Evolutionary conservation across 2,329 filamentous ascomycete genomes (phyloP).

Genomic region (Anisogramma anomala): DNA sequence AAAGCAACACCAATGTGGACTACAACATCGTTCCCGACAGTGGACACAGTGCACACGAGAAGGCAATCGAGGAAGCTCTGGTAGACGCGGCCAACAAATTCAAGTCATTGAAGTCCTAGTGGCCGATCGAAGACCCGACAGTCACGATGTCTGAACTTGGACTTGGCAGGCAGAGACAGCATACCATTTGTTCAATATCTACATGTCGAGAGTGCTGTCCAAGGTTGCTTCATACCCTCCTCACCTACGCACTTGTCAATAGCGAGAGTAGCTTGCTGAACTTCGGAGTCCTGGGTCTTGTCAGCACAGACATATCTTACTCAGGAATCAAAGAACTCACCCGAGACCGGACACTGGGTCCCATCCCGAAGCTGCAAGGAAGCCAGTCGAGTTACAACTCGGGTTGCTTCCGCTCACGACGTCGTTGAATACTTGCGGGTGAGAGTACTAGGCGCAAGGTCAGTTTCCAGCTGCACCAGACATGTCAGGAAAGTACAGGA

Average conservation of each 20-base stretch:
- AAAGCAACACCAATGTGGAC: slow-evolving; percentile 18
- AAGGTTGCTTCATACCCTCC: neutral
- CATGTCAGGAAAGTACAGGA: neutral
- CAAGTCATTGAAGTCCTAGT: slow-evolving; percentile 16
- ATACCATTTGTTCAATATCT: no score
- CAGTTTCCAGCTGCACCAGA: neutral
- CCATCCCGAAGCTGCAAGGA: slow-evolving; percentile 21
- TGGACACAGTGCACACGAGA: slow-evolving; percentile 22
- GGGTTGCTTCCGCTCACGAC: slow-evolving; percentile 21
- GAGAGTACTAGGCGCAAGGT: slow-evolving; percentile 16
- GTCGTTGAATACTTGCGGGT: slow-evolving; percentile 23
- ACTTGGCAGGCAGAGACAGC: no score
- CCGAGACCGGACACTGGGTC: slow-evolving; percentile 20
- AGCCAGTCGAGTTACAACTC: slow-evolving; percentile 22
- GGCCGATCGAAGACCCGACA: no score
- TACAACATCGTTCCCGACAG: slow-evolving; percentile 18
- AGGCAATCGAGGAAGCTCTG: slow-evolving; percentile 17
- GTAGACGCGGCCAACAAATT: slow-evolving; percentile 21
- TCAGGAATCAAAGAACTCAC: neutral
- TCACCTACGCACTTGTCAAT: neutral
- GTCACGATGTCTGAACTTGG: no score
- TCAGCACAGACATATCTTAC: neutral
- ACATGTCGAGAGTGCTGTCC: no score
- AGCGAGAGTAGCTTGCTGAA: slow-evolving; percentile 5
- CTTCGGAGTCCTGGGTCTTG: neutral